These are phyloP conservation scores for Grigorovia humatica DNA, from an alignment of 805 yeast species.

Conservation along the genomic window DNA sequence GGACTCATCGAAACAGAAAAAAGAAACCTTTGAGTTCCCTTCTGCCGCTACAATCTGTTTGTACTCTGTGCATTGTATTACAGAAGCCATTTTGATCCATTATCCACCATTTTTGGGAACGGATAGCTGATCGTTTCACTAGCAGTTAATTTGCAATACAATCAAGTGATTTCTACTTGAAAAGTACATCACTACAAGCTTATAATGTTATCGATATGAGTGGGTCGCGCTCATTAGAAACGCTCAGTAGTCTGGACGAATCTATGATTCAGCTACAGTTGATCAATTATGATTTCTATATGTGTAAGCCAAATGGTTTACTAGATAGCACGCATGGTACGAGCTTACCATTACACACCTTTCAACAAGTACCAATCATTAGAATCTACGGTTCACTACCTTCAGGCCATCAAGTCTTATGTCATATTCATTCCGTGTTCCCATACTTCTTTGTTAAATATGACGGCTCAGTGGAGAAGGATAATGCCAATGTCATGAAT, in stretches of 20 bases:
- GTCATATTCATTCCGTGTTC: conserved; percentile 75
- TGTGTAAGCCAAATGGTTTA: conserved; percentile 36
- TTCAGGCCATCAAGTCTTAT: conserved; percentile 46
- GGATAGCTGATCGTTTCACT: too few species aligned
- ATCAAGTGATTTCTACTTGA: too few species aligned
- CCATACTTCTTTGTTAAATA: conserved; percentile 73
- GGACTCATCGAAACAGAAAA: too few species aligned
- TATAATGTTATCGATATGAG: background rate
- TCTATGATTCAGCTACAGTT: conserved; percentile 40
- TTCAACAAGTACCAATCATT: conserved; percentile 56
- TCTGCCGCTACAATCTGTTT: too few species aligned
- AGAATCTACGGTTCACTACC: conserved; percentile 66
- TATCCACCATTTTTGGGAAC: background rate
- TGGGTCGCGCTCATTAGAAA: background rate
- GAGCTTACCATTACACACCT: conserved; percentile 25
- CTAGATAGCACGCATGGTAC: conserved; percentile 39
- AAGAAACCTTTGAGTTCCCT: too few species aligned
- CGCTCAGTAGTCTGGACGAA: conserved; percentile 2
- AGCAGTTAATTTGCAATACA: too few species aligned
- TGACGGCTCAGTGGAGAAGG: conserved; percentile 30
- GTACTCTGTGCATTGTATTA: too few species aligned
- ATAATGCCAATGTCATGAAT: conserved; percentile 17
- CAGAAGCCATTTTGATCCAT: background rate
- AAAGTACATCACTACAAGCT: too few species aligned
- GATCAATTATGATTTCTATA: conserved; percentile 58